phyloP scores from a whole-genome alignment of 495 filamentous ascomycete genomes.

The Penicillium salamii region DNA sequence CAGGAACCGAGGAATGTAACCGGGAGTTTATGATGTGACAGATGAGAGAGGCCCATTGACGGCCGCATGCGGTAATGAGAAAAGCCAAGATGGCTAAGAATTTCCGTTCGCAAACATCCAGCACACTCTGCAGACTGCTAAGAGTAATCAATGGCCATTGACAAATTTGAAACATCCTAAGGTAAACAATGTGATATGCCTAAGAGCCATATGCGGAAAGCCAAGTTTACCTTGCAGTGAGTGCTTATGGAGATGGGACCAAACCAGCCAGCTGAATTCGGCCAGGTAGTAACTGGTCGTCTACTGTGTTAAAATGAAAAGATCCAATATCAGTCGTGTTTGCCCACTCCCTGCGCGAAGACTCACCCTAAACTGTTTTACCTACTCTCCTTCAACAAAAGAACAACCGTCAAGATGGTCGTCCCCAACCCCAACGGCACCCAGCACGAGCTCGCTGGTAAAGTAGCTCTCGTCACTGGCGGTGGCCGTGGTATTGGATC shows the following conservation, averaged over 20 bases:
- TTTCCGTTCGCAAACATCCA: not conserved
- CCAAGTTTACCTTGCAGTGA: not conserved
- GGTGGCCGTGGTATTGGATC: conserved; percentile 71
- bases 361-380: not conserved
- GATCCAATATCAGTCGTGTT: not conserved
- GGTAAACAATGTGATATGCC: not conserved
- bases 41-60: not conserved
- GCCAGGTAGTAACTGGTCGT: not conserved
- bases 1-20: conserved; percentile 14
- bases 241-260: not conserved
- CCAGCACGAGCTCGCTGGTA: conserved; percentile 50
- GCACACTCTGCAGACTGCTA: not conserved
- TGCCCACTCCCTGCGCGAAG: not conserved
- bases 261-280: conserved; percentile 1
- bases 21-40: conserved; percentile 10
- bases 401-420: conserved; percentile 17
- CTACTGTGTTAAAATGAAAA: not conserved
- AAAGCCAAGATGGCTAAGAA: not conserved
- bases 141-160: not conserved
- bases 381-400: not conserved
- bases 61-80: conserved; percentile 19
- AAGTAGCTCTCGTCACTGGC: conserved; percentile 73
- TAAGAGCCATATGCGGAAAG: not conserved
- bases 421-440: conserved; percentile 12
- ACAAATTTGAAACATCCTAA: not conserved